Conservation (phyloP, 345 rosid genomes). For the Melastoma malabathricum region DNA sequence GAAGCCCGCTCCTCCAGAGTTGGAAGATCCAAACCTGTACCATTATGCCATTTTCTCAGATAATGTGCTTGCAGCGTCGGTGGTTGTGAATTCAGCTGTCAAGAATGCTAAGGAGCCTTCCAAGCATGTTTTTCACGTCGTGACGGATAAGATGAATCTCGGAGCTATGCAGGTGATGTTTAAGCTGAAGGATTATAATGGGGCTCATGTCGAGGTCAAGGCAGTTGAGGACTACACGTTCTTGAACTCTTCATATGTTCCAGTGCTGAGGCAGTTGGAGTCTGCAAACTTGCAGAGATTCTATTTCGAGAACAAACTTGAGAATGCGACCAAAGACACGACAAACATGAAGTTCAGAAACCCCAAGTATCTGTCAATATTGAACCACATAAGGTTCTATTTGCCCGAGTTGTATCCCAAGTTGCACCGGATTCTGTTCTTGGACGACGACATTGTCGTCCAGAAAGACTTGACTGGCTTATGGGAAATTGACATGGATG, state of each 20-base stretch:
- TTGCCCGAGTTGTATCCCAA: conserved; percentile 93
- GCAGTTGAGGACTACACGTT: conserved; percentile 95
- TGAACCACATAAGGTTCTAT: conserved; percentile 92
- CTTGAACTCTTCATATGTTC: conserved; percentile 88
- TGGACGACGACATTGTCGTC: conserved; percentile 94
- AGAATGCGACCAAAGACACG: conserved; percentile 85
- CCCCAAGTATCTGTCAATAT: conserved; percentile 83
- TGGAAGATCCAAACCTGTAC: conserved; percentile 75
- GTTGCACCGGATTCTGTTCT: conserved; percentile 70
- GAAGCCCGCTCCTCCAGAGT: conserved; percentile 40
- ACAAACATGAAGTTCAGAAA: conserved; percentile 96
- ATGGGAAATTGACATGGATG: conserved; percentile 96
- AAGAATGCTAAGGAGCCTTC: conserved; percentile 88
- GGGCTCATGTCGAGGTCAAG: conserved; percentile 88
- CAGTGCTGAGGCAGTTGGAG: conserved; percentile 80
- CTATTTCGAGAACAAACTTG: conserved; percentile 88
- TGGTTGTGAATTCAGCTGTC: conserved; percentile 93
- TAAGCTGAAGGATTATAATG: conserved; percentile 76
- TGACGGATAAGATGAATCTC: conserved; percentile 97
- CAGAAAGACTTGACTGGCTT: conserved; percentile 91
- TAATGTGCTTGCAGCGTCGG: conserved; percentile 85
- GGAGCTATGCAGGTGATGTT: conserved; percentile 99
- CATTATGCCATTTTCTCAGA: conserved; percentile 92
- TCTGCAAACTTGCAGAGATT: conserved; percentile 81
- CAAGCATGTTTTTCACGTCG: conserved; percentile 92